Percentiles rank a stretch among this genome's conserved stretches.
phyloP scores from a whole-genome alignment of 2,329 filamentous ascomycete species.

The Xylaria sp. region DNA sequence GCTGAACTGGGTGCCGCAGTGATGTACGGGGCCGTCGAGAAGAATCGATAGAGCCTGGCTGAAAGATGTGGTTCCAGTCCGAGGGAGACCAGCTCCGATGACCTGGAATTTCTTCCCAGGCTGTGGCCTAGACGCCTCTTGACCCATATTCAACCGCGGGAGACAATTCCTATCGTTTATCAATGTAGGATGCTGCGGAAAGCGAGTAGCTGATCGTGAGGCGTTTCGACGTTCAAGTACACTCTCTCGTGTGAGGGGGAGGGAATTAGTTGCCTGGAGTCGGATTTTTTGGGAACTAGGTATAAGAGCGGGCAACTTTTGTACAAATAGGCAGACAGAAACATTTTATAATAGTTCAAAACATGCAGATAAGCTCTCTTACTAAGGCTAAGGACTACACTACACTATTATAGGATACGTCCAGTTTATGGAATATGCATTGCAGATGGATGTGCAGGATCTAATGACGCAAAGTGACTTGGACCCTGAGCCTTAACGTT shows the following conservation, averaged over 20 bases:
- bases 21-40: constrained; percentile 43
- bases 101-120: constrained; percentile 42
- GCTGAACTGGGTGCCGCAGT: constrained; percentile 43
- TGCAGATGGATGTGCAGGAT: constrained; percentile 25
- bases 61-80: constrained; percentile 45
- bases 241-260: background rate
- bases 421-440: constrained; percentile 27
- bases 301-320: background rate
- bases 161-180: background rate
- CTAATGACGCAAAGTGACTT: constrained; percentile 28
- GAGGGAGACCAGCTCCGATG: constrained; percentile 44
- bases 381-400: constrained; percentile 19
- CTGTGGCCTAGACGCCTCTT: constrained; percentile 43
- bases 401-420: background rate
- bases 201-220: background rate
- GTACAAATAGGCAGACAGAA: constrained; percentile 9
- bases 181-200: background rate
- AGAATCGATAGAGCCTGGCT: constrained; percentile 44
- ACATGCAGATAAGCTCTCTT: constrained; percentile 19
- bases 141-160: constrained; percentile 37
- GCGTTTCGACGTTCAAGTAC: background rate
- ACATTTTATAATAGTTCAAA: constrained; percentile 17
- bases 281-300: constrained; percentile 12
- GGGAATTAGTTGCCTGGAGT: background rate
- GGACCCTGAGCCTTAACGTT: constrained; percentile 12